These are phyloP conservation scores for Plectosphaerella sp. DNA, from an alignment of 2,329 filamentous ascomycete species.

Conservation along the genomic window DNA sequence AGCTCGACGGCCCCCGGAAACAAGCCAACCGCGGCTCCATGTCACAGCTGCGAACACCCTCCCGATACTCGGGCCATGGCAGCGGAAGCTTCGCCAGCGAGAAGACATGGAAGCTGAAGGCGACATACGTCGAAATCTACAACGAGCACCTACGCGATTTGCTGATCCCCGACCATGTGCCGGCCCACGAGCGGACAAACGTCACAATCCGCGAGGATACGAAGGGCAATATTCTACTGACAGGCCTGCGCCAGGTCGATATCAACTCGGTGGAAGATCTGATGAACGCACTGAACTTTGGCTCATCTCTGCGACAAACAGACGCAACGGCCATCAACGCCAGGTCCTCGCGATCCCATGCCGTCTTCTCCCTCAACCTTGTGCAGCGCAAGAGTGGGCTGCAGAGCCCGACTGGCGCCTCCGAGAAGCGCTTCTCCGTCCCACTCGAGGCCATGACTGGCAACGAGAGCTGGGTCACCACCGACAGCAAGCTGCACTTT, in stretches of 20 bases:
- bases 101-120: constrained; percentile 85
- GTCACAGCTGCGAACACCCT: constrained; percentile 75
- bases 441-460: constrained; percentile 75
- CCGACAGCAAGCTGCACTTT: constrained; percentile 98
- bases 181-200: constrained; percentile 63
- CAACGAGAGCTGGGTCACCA: constrained; percentile 68
- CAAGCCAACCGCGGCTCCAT: constrained; percentile 59
- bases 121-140: constrained; percentile 96
- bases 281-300: constrained; percentile 83
- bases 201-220: constrained; percentile 94
- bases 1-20: constrained; percentile 58
- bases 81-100: constrained; percentile 44
- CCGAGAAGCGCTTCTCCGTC: constrained; percentile 83
- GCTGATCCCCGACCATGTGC: constrained; percentile 70
- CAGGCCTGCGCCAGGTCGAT: constrained; percentile 80
- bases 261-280: constrained; percentile 92
- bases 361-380: constrained; percentile 92
- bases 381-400: constrained; percentile 72
- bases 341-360: constrained; percentile 94
- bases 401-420: constrained; percentile 45
- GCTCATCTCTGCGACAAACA: constrained; percentile 90
- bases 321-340: constrained; percentile 97
- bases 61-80: constrained; percentile 65
- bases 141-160: constrained; percentile 94
- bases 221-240: constrained; percentile 91